Percentiles rank a stretch among this genome's conserved stretches.
These are phyloP conservation scores for Collybiopsis confluens DNA, from an alignment of 768 basidiomycete genomes.

Conservation along the genomic window DNA sequence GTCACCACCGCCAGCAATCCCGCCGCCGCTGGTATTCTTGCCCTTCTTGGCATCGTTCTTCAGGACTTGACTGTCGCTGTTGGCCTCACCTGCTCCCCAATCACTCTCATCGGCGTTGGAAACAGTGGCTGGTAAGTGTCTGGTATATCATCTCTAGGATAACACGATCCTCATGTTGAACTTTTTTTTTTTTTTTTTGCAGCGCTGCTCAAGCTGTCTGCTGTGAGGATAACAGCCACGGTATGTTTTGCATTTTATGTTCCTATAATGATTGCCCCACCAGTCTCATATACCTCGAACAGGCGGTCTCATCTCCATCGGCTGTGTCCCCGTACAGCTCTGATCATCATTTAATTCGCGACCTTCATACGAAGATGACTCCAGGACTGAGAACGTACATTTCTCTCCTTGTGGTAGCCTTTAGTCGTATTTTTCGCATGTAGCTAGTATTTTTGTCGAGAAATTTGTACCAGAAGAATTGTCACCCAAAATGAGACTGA, in stretches of 20 bases:
- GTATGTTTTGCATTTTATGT: not conserved
- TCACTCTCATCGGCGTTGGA: constrained; percentile 6
- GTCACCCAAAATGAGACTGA: too few species aligned
- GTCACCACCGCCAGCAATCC: not conserved
- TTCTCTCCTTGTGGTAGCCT: too few species aligned
- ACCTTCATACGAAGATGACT: too few species aligned
- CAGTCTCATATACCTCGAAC: not conserved
- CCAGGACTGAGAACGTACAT: too few species aligned
- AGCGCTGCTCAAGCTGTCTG: not conserved
- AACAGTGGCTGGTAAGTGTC: not conserved
- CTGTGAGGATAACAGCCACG: not conserved
- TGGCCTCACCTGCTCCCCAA: constrained; percentile 5
- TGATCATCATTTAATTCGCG: not conserved
- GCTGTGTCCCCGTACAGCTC: not conserved
- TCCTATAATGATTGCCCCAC: not conserved
- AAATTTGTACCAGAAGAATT: too few species aligned
- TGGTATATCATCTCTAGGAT: too few species aligned
- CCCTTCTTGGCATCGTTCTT: constrained; percentile 36
- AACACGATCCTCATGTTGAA: too few species aligned
- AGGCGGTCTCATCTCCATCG: not conserved
- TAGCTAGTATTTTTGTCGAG: too few species aligned
- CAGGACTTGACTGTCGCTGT: constrained; percentile 29
- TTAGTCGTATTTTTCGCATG: too few species aligned
- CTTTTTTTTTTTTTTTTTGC: too few species aligned
- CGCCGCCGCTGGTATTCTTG: constrained; percentile 10